A percentile compares a stretch with the other conserved stretches of the same genome.
phyloP scores from a whole-genome alignment of 1,139 yeast species.

The Zygoascus sp. region DNA sequence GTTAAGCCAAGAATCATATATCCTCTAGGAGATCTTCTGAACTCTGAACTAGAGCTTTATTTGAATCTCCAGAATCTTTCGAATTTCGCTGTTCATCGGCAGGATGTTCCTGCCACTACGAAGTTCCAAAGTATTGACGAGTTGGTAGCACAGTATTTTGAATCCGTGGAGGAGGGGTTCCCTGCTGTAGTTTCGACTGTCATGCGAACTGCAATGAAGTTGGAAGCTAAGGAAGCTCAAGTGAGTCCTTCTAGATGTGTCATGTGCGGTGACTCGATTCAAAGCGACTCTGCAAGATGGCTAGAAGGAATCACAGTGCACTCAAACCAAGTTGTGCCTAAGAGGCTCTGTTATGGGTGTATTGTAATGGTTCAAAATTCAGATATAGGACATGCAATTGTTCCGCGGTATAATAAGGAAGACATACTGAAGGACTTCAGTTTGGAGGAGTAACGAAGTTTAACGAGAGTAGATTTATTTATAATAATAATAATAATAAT shows the following conservation, averaged over 20 bases:
- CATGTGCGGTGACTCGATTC: constrained; percentile 30
- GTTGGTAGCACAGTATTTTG: constrained; percentile 69
- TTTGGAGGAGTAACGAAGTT: constrained; percentile 1
- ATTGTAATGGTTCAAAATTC: constrained; percentile 47
- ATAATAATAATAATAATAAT: neutral
- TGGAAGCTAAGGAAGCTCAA: constrained; percentile 36
- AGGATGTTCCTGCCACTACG: constrained; percentile 35
- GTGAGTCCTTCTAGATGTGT: constrained; percentile 30
- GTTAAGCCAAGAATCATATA: constrained; percentile 38
- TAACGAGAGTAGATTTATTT: neutral
- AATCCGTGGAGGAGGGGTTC: constrained; percentile 69
- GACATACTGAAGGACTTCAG: constrained; percentile 22
- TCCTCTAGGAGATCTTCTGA: constrained; percentile 73
- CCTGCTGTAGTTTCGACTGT: constrained; percentile 94
- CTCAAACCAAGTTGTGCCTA: constrained; percentile 9
- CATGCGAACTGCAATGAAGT: constrained; percentile 79
- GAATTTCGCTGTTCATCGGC: constrained; percentile 28
- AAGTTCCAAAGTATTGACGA: constrained; percentile 79
- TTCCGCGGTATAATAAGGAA: constrained; percentile 23
- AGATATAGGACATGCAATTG: constrained; percentile 16
- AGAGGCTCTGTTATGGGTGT: constrained; percentile 72
- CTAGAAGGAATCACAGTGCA: constrained; percentile 63
- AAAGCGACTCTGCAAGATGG: constrained; percentile 63
- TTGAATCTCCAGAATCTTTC: constrained; percentile 33
- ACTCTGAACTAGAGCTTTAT: constrained; percentile 60